Percentiles rank a stretch among this genome's conserved stretches.
phyloP scores from a whole-genome alignment of 306 rosid genomes.

The Arachis stenosperma region DNA sequence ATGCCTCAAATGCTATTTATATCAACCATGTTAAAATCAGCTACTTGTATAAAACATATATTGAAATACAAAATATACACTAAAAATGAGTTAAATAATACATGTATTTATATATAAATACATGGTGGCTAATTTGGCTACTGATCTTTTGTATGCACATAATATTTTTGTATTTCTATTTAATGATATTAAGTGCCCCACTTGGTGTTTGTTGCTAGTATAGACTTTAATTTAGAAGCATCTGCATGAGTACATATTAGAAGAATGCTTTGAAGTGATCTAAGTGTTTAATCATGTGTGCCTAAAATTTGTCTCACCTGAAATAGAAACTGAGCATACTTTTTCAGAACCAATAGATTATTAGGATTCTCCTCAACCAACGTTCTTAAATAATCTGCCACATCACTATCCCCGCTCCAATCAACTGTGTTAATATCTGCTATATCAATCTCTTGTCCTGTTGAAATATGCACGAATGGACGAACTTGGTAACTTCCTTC shows the following conservation, averaged over 20 bases:
- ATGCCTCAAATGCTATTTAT: neutral
- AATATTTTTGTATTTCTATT: too few relatives aligned
- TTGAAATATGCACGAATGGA: constrained; percentile 25
- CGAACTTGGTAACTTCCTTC: constrained; percentile 31
- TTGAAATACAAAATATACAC: neutral
- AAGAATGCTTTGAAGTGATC: constrained; percentile 1
- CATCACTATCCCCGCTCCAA: constrained; percentile 30
- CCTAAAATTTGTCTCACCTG: constrained; percentile 55
- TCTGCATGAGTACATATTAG: neutral
- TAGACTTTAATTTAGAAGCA: constrained; percentile 24
- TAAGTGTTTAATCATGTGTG: constrained; percentile 23
- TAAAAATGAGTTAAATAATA: neutral
- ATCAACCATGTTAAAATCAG: neutral
- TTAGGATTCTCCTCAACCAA: constrained; percentile 61
- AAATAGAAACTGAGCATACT: constrained; percentile 70
- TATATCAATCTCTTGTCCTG: constrained; percentile 38
- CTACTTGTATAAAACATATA: too few relatives aligned
- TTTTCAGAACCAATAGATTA: constrained; percentile 64
- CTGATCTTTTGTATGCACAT: too few relatives aligned
- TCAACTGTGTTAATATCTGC: constrained; percentile 32
- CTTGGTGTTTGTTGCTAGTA: constrained; percentile 1
- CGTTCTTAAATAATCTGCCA: constrained; percentile 58
- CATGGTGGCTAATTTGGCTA: too few relatives aligned
- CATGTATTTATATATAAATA: too few relatives aligned
- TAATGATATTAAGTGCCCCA: neutral